Evolutionary conservation across 106 monocot species (phyloP), one percentile per base, ranked within the genome.

Genomic region (Xerophyta viscosa): DNA sequence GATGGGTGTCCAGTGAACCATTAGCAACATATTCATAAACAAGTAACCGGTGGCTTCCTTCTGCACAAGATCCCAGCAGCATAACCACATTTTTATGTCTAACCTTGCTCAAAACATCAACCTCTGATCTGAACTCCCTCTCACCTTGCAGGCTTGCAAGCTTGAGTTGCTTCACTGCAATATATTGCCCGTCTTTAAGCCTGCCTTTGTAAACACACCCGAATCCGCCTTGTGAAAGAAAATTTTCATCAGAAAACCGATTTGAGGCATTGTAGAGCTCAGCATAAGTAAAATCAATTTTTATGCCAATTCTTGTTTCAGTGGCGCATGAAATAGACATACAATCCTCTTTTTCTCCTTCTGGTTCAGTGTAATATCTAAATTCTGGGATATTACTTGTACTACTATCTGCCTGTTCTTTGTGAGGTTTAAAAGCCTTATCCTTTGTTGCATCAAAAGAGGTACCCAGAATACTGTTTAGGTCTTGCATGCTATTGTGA

Each of bases 11-110:
- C 54, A 76, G 25, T 53, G 76, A 70, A 2, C 69, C 69, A 54
- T 76, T 76, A 52, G 69, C 64, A 50, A 76, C 39, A 31, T 58
- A 76, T 23, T 76, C 76, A 31, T 76, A 76, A 52, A 76, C 76
- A 10, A 76, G 59, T 24, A 76, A 48, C 29, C 54, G 64, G 18
- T 60, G 64, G 42, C 27, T 76, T 70, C 60, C 60, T 60, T 76
- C 65, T 4, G 64, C 60, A 12, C 76, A 76, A 17, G 65, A 69
- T 37, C 76, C 76, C 24, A 76, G n/a, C 24, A 76, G 48, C 58
- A 30, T 60, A 24, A 76, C 70, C 36, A 70, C 76, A 65, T 76
- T 76, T 29, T 54, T 31, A 18, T 76, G 76, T 48, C 48, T 44
- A 41, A 45, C 53, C 37, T 46, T 69, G 46, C 69, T 60, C 0